Conservation (phyloP, 116 monocot species). For the Posidonia oceanica region DNA sequence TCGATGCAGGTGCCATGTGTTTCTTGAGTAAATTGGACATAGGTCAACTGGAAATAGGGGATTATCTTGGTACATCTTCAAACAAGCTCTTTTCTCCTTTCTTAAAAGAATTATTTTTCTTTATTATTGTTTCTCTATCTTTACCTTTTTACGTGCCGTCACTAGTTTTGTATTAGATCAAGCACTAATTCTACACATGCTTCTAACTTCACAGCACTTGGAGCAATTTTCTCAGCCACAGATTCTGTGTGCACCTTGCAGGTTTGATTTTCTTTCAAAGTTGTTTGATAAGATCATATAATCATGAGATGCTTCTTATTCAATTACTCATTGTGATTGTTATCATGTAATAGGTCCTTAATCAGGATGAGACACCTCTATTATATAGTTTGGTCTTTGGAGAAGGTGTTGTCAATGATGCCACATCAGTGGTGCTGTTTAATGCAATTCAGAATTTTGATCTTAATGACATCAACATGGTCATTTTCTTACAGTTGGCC, state of each 20-base stretch:
- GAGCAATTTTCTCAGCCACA: constrained; percentile 94
- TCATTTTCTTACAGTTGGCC: constrained; percentile 35
- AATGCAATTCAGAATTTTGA: constrained; percentile 89
- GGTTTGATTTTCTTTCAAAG: constrained; percentile 20
- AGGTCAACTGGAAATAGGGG: constrained; percentile 51
- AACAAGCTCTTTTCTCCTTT: neutral
- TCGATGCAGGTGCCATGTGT: constrained; percentile 45
- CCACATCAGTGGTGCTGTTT: constrained; percentile 93
- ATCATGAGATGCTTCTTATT: neutral
- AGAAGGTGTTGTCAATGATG: constrained; percentile 97
- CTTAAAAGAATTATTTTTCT: neutral
- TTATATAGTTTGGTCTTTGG: constrained; percentile 95
- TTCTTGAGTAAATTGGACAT: constrained; percentile 60
- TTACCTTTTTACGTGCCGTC: neutral
- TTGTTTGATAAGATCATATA: too few relatives aligned
- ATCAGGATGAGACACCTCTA: constrained; percentile 88
- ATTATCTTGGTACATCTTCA: constrained; percentile 64
- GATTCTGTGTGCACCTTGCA: constrained; percentile 99
- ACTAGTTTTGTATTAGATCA: neutral
- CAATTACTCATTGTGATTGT: neutral
- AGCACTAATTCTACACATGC: neutral
- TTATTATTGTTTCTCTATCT: constrained; percentile 1
- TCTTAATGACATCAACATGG: constrained; percentile 50
- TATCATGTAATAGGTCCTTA: constrained; percentile 49
- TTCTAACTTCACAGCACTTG: constrained; percentile 60